Base-by-base conservation (phyloP, 139 green algal species). In the Nannochloris sp. region DNA sequence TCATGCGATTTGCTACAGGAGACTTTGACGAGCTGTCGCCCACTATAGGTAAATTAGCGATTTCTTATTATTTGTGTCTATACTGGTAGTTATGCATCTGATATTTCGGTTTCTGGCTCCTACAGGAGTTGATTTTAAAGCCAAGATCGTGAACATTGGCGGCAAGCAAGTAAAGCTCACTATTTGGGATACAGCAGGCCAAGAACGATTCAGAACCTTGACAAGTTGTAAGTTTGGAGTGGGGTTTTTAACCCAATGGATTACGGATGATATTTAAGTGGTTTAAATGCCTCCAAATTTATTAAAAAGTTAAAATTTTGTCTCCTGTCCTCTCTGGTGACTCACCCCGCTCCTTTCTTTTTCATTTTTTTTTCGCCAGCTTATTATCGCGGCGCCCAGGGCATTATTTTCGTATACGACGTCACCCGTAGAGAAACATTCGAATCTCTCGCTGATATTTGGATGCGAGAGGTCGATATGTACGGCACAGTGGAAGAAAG, bases 161-260 rank as follows among this genome's bases (percentile, higher is more conserved):
- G 86, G 76, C 31, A 89, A 95, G 62, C 61, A 77, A 15, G 61
- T 96, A 46, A 97, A 97, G 63, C 85, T 97, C 3, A 95, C 89
- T 7, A 85, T 97, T 3, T 97, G 90, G 90, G 90, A 97, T 71
- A 97, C 90, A 36, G 87, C 86, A 34, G 81, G 81, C 3, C 81
- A 87, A 61, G 93, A 99, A 72, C 77, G 93, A 15, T 99, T 99
- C 77, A 75, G 93, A 36, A 98, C 93, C 2, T 68, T 99, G 10
- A 99, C 93, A 7, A 90, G 77, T 73, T 92, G 80, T 77, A 54
- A 61, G 56, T 67, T 54, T 29, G 56, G 24, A 57, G 19, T 8
- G 15, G 56, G 24, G 51, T 67, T 24, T 29, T 19, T 19, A 13
- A 31, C 5, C 29, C 13, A 33, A 38, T 61, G 38, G 25, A 39